Conservation (phyloP, 2,329 filamentous ascomycete species). For the Fusarium solani-melongenae region DNA sequence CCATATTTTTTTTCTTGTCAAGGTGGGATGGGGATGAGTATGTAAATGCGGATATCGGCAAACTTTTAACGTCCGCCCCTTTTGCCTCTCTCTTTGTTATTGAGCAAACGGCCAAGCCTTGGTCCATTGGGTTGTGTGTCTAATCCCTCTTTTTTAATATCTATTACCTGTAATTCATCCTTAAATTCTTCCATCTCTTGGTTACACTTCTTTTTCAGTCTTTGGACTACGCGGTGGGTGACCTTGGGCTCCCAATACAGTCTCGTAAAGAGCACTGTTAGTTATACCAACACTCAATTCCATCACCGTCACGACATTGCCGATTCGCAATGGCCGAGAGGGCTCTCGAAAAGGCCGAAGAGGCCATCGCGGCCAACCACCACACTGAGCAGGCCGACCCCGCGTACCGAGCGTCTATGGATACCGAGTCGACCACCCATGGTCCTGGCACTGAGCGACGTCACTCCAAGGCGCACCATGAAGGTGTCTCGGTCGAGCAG, state of each 20-base stretch:
- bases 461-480: conserved; percentile 30
- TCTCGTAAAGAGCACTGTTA: conserved; percentile 29
- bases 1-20: conserved; percentile 15
- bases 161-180: not conserved
- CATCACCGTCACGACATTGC: not conserved
- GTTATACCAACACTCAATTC: not conserved
- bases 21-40: conserved; percentile 4
- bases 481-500: conserved; percentile 71
- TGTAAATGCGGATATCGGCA: conserved; percentile 35
- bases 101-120: conserved; percentile 1
- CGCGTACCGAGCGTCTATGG: conserved; percentile 36
- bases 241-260: conserved; percentile 43
- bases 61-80: conserved; percentile 20
- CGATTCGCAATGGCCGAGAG: conserved; percentile 44
- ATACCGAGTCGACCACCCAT: conserved; percentile 46
- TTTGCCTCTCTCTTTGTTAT: conserved; percentile 8
- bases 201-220: not conserved
- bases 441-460: conserved; percentile 34
- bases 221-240: conserved; percentile 35
- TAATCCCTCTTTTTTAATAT: conserved; percentile 14
- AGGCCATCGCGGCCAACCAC: conserved; percentile 45
- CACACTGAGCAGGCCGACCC: conserved; percentile 40
- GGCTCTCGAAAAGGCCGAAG: conserved; percentile 43
- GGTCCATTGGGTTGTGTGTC: conserved; percentile 9
- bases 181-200: not conserved